Evolutionary conservation across 2,329 filamentous ascomycete genomes (phyloP).

Genomic region (Aspergillus neoniger): DNA sequence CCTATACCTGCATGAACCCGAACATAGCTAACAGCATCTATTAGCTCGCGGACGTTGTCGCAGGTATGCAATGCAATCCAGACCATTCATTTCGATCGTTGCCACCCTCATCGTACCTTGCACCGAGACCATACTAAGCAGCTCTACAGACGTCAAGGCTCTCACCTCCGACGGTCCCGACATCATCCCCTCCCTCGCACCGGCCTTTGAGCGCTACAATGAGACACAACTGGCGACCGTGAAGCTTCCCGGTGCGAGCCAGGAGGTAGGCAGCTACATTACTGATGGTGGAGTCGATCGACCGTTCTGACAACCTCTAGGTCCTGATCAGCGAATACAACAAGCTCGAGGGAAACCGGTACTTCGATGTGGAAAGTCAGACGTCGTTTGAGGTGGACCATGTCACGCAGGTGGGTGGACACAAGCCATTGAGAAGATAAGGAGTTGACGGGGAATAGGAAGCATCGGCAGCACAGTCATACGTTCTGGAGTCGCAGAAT

Average conservation of each 20-base stretch:
- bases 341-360: conserved; percentile 74
- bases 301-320: conserved; percentile 37
- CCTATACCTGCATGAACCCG: not conserved
- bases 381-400: conserved; percentile 91
- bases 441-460: conserved; percentile 55
- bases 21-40: conserved; percentile 20
- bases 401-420: conserved; percentile 62
- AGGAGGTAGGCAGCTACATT: conserved; percentile 59
- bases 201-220: conserved; percentile 92
- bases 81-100: not conserved
- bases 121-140: conserved; percentile 16
- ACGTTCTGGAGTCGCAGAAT: conserved; percentile 74
- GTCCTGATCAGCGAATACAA: conserved; percentile 85
- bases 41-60: conserved; percentile 83
- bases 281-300: not conserved
- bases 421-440: conserved; percentile 18
- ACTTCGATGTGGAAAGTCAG: conserved; percentile 86
- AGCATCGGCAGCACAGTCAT: conserved; percentile 78
- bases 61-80: conserved; percentile 59
- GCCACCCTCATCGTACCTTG: conserved; percentile 7
- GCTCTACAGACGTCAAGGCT: conserved; percentile 76
- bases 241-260: conserved; percentile 83
- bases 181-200: conserved; percentile 70
- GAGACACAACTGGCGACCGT: conserved; percentile 88
- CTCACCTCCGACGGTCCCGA: conserved; percentile 71